A percentile compares a stretch with the other conserved stretches of the same genome.
Evolutionary conservation across 1,284 basidiomycete species (phyloP).

Genomic region (Rhodofomes roseus): DNA sequence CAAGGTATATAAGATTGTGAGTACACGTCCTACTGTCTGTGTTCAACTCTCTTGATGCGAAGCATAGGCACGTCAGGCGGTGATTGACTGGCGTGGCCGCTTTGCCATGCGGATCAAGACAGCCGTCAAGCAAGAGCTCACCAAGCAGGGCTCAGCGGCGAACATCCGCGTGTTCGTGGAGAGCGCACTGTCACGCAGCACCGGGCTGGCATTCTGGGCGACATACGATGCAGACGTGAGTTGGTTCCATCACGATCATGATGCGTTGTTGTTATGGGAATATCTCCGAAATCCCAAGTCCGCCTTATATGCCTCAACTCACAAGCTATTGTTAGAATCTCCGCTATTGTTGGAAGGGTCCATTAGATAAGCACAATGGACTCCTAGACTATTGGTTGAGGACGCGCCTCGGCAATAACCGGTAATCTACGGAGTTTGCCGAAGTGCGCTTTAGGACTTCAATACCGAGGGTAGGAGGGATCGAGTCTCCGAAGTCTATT

Average conservation of each 20-base stretch:
- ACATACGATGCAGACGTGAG: neutral
- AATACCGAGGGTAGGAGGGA: too few relatives aligned
- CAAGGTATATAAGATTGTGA: neutral
- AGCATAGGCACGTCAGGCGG: neutral
- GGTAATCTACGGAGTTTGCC: too few relatives aligned
- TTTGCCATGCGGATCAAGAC: neutral
- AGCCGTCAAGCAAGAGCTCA: neutral
- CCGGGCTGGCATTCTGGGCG: neutral
- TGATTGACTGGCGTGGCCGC: neutral
- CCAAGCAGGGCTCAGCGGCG: neutral
- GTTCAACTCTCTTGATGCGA: neutral
- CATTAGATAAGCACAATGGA: too few relatives aligned
- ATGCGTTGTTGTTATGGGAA: too few relatives aligned
- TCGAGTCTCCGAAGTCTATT: too few relatives aligned
- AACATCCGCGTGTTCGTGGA: neutral
- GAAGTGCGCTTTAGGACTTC: too few relatives aligned
- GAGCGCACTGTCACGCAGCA: neutral
- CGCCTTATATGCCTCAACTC: too few relatives aligned
- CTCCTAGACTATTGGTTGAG: too few relatives aligned
- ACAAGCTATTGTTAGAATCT: too few relatives aligned
- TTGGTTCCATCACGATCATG: neutral
- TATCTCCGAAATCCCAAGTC: too few relatives aligned
- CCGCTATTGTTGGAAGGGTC: too few relatives aligned
- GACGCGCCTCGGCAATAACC: too few relatives aligned
- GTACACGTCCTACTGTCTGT: neutral